phyloP scores from a whole-genome alignment of 2,329 filamentous ascomycete genomes.

The Calycina herbarum region DNA sequence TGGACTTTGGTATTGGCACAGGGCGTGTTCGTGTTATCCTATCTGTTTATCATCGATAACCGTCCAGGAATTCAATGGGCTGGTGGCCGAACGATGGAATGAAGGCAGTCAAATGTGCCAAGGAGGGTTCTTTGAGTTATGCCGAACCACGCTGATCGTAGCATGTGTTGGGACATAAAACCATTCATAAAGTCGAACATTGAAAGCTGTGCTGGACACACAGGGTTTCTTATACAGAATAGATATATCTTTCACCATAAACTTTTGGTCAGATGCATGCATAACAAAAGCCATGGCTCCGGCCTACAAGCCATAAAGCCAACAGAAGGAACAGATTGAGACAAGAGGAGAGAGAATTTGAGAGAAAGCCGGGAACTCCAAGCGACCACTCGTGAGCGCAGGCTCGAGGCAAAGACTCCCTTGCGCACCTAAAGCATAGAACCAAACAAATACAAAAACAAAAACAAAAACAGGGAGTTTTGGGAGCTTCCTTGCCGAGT shows the following conservation, averaged over 20 bases:
- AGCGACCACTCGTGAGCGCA: background rate
- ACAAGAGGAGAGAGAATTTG: background rate
- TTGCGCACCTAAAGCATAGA: background rate
- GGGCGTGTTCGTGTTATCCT: background rate
- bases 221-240: background rate
- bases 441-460: background rate
- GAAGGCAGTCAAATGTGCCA: constrained; percentile 4
- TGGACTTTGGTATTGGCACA: background rate
- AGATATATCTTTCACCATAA: background rate
- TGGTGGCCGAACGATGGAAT: constrained; percentile 4
- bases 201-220: background rate
- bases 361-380: background rate
- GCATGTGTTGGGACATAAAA: background rate
- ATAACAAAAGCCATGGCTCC: background rate
- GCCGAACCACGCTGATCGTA: background rate
- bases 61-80: background rate
- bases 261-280: background rate
- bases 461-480: background rate
- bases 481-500: background rate
- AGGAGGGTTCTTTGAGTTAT: background rate
- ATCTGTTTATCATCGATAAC: constrained; percentile 2
- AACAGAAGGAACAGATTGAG: background rate
- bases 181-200: background rate
- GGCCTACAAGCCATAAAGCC: background rate
- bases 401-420: background rate